Base-by-base conservation (phyloP, 2,329 filamentous ascomycete genomes). In the Sclerotinia nivalis region DNA sequence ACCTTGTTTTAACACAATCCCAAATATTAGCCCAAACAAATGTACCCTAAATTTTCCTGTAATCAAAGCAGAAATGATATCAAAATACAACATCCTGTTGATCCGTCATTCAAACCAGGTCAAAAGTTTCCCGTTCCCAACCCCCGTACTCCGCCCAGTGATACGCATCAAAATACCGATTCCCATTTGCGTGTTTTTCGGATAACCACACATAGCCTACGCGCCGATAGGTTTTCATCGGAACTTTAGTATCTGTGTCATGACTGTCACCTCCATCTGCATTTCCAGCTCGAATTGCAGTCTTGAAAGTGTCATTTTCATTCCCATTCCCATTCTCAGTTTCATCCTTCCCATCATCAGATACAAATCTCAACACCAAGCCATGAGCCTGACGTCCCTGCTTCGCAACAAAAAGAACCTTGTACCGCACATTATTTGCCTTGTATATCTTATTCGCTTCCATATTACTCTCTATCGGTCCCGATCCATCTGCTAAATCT, bases 71-170 rank as follows among this genome's bases (percentile, higher is more conserved):
- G 31, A 31, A 31, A 31, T 31, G 31, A 31, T 31, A 31, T 31
- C 31, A 31, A 31, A 31, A 31, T 31, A 31, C 31, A 31, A 31
- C 4, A 31, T 31, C 31, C 31, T 31, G 31, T 31, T 31, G 31
- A 31, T 31, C 2, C 31, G 4, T 31, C 40, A 43, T 4, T 52
- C 8, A 52, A 6, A 52, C 9, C 8, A 52, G 49, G 12, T 52
- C 49, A 25, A 52, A 52, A n/a, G 49, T 62, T 45, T 62, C 59
- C 59, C 13, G 49, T 31, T 18, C 43, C 59, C 43, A 62, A 31
- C n/a, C 37, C 20, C 50, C 43, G 2, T 22, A 62, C 59, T 20
- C 43, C 8, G 22, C 59, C 59, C 59, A 34, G 31, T 47, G n/a
- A 12, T 62, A 43, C 18, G 59, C 43, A 9, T 47, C 20, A 25